phyloP scores from a whole-genome alignment of 768 basidiomycete genomes.

The Rhodotorula kratochvilovae region DNA sequence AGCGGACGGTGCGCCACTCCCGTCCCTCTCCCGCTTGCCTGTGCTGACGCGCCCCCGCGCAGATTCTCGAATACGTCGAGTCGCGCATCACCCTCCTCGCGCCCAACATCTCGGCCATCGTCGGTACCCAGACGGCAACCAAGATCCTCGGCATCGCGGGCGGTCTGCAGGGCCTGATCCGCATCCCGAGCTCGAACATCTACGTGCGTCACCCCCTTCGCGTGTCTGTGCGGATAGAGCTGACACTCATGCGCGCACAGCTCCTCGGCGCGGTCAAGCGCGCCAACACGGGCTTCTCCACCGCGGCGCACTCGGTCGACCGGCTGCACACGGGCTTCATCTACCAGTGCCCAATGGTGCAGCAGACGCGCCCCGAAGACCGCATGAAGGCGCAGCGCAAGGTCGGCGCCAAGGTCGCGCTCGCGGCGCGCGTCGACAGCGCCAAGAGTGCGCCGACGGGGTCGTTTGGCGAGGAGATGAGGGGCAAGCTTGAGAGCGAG shows the following conservation, averaged over 20 bases:
- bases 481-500: constrained; percentile 86
- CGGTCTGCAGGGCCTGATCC: constrained; percentile 79
- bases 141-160: constrained; percentile 97
- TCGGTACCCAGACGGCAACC: constrained; percentile 96
- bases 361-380: constrained; percentile 79
- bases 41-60: not conserved
- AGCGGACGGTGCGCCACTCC: constrained; percentile 65
- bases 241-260: constrained; percentile 50
- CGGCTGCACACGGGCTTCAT: constrained; percentile 93
- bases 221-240: not conserved
- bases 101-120: constrained; percentile 95
- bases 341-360: constrained; percentile 85
- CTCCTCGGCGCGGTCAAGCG: constrained; percentile 91
- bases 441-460: constrained; percentile 74
- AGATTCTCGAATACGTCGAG: constrained; percentile 99
- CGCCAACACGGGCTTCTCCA: constrained; percentile 85
- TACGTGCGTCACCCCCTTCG: constrained; percentile 59
- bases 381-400: constrained; percentile 88
- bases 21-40: not conserved
- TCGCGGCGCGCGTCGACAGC: constrained; percentile 93
- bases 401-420: constrained; percentile 81
- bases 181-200: constrained; percentile 93
- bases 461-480: constrained; percentile 69
- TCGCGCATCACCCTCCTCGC: constrained; percentile 97
- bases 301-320: constrained; percentile 59